Evolutionary conservation across 2,329 filamentous ascomycete genomes (phyloP).

Genomic region (Zymoseptoria pseudotritici): DNA sequence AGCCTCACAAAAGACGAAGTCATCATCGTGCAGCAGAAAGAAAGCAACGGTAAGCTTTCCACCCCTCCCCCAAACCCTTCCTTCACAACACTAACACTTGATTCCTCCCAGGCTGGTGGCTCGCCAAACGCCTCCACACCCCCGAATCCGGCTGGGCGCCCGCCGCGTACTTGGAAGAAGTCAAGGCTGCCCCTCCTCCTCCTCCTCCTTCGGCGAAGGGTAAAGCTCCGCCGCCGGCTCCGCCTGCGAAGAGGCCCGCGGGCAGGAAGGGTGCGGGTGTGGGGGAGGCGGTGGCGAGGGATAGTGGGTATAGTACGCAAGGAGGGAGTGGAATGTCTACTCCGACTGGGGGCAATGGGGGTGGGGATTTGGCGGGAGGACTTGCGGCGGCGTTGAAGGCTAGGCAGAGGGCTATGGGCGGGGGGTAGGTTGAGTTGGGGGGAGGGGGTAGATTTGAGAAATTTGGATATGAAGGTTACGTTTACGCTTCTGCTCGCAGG

Average conservation of each 20-base stretch:
- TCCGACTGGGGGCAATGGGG: slow-evolving; percentile 28
- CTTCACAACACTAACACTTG: slow-evolving; percentile 13
- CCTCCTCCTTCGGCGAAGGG: slow-evolving; percentile 39
- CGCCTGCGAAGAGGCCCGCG: slow-evolving; percentile 72
- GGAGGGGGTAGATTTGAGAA: no score
- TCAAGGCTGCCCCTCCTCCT: slow-evolving; percentile 51
- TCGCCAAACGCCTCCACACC: slow-evolving; percentile 65
- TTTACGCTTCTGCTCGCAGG: neutral
- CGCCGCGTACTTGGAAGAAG: slow-evolving; percentile 87
- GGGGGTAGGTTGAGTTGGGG: slow-evolving; percentile 27
- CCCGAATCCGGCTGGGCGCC: slow-evolving; percentile 87
- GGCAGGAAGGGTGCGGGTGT: slow-evolving; percentile 60
- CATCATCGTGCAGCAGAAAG: slow-evolving; percentile 86
- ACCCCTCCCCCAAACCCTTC: no score
- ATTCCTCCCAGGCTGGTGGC: slow-evolving; percentile 73
- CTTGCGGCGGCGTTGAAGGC: slow-evolving; percentile 44
- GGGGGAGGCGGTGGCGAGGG: slow-evolving; percentile 58
- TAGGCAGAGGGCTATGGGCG: slow-evolving; percentile 44
- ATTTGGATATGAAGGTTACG: neutral
- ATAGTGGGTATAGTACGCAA: slow-evolving; percentile 44
- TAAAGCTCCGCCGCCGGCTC: slow-evolving; percentile 59
- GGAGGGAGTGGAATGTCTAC: slow-evolving; percentile 24
- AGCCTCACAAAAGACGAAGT: slow-evolving; percentile 72
- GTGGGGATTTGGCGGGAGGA: slow-evolving; percentile 42
- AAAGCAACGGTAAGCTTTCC: slow-evolving; percentile 70